Base-by-base conservation (phyloP, 1,139 yeast genomes). In the Williopsis jadinii region DNA sequence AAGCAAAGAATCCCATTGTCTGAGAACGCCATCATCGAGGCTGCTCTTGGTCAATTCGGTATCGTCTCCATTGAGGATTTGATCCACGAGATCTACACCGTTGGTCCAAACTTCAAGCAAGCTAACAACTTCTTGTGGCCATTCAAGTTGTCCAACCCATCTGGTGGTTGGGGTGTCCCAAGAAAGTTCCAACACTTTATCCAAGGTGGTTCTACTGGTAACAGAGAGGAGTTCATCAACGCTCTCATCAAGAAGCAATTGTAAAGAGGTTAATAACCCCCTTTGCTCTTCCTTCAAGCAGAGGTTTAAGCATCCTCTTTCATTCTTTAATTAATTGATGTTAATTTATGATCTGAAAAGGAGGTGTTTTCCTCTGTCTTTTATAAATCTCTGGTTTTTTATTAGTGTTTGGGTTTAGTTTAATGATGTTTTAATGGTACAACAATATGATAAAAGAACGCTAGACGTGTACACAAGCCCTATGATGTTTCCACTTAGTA, bases 91-190 rank as follows among this genome's bases (percentile, higher is more conserved):
- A 86, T 92, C 66, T 84, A 78, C 85, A 84, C 97, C 56, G 97
- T 90, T 69, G 97, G 97, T 69, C 97, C 97, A 71, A 87, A 88
- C 92, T 92, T 92, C 90, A 92, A 92, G 82, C 97, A 92, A 80
- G 98, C 88, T 63, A 85, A 87, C 88, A 92, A 92, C 97, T 92
- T 92, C 81, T 80, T 92, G 76, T 92, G 97, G 97, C 98, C 98
- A 75, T 92, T 92, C 95, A 85, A 90, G 82, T 84, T 92, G 69
- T 88, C 97, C 64, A 88, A 87, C 84, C 98, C 98, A 70, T 80
- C 81, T 70, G 98, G 98, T 72, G 98, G 98, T 73, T 92, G 96
- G 97, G 95, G 97, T 77, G 86, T 88, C 59, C 80, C 84, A 70
- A 88, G 97, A 84, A 92, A 92, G 83, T 92, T 92, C 95, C 84